Conservation (phyloP, 2,329 filamentous ascomycete species). For the Penicillium sp. region DNA sequence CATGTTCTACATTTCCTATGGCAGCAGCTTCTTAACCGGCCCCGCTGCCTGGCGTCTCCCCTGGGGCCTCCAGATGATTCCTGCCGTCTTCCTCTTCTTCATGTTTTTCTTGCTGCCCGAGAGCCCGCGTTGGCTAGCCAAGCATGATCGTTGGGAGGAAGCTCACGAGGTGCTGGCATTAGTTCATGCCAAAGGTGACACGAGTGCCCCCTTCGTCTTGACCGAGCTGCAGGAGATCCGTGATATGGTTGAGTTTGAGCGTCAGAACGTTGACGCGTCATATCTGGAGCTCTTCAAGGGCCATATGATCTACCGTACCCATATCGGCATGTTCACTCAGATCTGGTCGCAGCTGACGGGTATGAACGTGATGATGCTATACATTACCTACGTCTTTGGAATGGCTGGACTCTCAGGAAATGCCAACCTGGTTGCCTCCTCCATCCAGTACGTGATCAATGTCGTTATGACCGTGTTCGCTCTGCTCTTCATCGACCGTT, state of each 20-base stretch:
- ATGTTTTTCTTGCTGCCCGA: conserved; percentile 57
- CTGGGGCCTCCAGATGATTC: conserved; percentile 65
- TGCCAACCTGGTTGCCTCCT: conserved; percentile 63
- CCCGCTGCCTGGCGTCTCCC: conserved; percentile 62
- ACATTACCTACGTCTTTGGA: conserved; percentile 67
- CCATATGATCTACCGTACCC: conserved; percentile 70
- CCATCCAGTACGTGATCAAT: conserved; percentile 76
- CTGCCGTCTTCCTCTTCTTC: conserved; percentile 57
- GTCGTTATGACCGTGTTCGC: conserved; percentile 76
- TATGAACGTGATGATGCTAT: conserved; percentile 72
- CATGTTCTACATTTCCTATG: conserved; percentile 56
- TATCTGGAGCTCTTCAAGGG: conserved; percentile 72
- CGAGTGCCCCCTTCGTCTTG: conserved; percentile 63
- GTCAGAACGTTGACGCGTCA: conserved; percentile 65
- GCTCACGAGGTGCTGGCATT: conserved; percentile 51
- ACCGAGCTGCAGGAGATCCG: conserved; percentile 69
- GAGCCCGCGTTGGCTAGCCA: conserved; percentile 64
- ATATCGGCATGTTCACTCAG: conserved; percentile 70
- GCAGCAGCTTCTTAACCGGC: conserved; percentile 23
- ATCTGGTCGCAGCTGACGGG: conserved; percentile 75
- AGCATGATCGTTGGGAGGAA: conserved; percentile 61
- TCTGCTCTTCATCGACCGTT: conserved; percentile 70
- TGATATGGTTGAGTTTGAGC: conserved; percentile 71
- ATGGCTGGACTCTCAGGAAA: conserved; percentile 67
- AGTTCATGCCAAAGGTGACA: conserved; percentile 66